Conservation (phyloP, 345 rosid species). For the Arabis alpina region DNA sequence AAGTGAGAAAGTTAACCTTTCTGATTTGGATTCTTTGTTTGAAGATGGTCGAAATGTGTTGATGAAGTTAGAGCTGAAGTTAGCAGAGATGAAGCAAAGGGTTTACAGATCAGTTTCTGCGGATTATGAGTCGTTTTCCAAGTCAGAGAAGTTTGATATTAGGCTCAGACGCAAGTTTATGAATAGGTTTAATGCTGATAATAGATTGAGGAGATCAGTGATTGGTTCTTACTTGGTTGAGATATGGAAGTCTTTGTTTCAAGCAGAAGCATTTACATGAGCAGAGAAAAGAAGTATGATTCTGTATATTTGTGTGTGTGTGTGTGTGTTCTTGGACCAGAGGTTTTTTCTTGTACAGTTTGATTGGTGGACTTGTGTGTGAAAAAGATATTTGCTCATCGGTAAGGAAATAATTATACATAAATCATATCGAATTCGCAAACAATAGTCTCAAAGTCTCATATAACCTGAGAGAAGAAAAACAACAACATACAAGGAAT, state of each 20-base stretch:
- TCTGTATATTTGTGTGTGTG: neutral
- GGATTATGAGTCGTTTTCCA: slow-evolving; percentile 19
- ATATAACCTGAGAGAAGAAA: slow-evolving; percentile 21
- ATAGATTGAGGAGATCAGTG: slow-evolving; percentile 19
- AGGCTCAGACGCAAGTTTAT: neutral
- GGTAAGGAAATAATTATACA: slow-evolving; percentile 9
- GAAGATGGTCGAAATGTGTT: slow-evolving; percentile 28
- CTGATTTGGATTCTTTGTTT: slow-evolving; percentile 19
- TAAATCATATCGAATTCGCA: neutral
- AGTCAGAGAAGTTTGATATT: slow-evolving; percentile 14
- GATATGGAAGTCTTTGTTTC: slow-evolving; percentile 32
- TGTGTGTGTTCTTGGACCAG: slow-evolving; percentile 12
- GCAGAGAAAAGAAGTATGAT: neutral
- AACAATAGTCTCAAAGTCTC: slow-evolving; percentile 30
- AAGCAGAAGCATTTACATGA: neutral
- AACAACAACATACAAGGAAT: slow-evolving; percentile 13
- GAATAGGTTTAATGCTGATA: neutral
- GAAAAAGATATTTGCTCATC: neutral
- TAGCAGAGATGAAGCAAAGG: slow-evolving; percentile 21
- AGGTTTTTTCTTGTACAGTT: neutral
- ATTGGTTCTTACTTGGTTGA: slow-evolving; percentile 12
- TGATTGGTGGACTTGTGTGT: slow-evolving; percentile 6
- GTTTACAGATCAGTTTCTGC: slow-evolving; percentile 27
- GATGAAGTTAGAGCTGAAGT: slow-evolving; percentile 30
- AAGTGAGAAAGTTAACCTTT: neutral